Conservation (phyloP, 257 asterid genomes). For the Agastache rugosa region DNA sequence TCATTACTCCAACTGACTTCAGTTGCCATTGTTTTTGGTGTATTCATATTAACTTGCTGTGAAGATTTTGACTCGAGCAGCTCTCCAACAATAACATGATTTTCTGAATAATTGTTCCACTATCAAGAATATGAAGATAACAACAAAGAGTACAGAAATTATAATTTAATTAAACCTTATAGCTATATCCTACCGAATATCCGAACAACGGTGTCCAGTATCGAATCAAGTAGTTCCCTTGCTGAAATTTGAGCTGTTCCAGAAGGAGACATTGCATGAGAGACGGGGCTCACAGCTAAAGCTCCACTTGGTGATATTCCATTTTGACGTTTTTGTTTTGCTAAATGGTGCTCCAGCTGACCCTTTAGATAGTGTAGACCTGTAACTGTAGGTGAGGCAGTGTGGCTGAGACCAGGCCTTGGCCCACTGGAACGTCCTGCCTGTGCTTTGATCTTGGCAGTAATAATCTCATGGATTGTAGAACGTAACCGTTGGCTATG, state of each 20-base stretch:
- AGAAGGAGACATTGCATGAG: slow-evolving; percentile 87
- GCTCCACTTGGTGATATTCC: slow-evolving; percentile 70
- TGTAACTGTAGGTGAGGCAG: slow-evolving; percentile 58
- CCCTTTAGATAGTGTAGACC: slow-evolving; percentile 80
- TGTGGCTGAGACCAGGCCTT: slow-evolving; percentile 66
- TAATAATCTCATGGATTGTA: slow-evolving; percentile 86
- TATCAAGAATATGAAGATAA: slow-evolving; percentile 37
- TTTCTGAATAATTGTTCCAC: slow-evolving; percentile 62
- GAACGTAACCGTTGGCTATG: slow-evolving; percentile 94
- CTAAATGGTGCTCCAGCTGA: slow-evolving; percentile 64
- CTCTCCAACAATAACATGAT: slow-evolving; percentile 98
- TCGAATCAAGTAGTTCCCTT: slow-evolving; percentile 85
- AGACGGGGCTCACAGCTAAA: slow-evolving; percentile 89
- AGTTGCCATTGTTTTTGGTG: slow-evolving; percentile 77
- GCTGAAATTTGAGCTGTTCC: slow-evolving; percentile 94
- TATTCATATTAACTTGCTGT: slow-evolving; percentile 86
- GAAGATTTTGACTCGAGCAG: slow-evolving; percentile 90
- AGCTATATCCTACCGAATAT: slow-evolving; percentile 70
- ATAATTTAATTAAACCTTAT: slow-evolving; percentile 31
- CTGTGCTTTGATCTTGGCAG: slow-evolving; percentile 82
- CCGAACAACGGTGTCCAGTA: slow-evolving; percentile 78
- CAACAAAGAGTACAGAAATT: slow-evolving; percentile 29
- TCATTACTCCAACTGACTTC: slow-evolving; percentile 85
- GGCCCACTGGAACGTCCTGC: slow-evolving; percentile 62
- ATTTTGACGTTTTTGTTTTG: slow-evolving; percentile 77